These are phyloP conservation scores for Hypoxylon lienhwacheense DNA, from an alignment of 495 filamentous ascomycete species.

Conservation along the genomic window DNA sequence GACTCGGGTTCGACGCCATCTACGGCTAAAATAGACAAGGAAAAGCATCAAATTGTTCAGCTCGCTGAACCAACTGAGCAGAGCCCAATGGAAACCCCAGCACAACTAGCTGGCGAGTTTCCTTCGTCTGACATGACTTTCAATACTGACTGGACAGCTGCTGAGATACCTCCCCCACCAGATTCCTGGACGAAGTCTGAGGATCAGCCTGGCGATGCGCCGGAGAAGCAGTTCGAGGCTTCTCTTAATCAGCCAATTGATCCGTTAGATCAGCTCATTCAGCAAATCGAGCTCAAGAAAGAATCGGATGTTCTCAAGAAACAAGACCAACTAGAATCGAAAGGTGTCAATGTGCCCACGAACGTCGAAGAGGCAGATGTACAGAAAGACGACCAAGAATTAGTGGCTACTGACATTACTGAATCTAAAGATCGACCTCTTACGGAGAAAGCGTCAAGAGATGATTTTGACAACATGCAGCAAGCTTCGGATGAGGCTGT, in stretches of 20 bases:
- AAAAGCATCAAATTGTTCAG: conserved; percentile 36
- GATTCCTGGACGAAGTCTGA: conserved; percentile 7
- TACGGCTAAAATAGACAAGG: conserved; percentile 36
- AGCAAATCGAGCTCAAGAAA: conserved; percentile 7
- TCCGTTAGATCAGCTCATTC: conserved; percentile 12
- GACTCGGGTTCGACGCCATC: conserved; percentile 5
- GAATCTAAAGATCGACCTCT: conserved; percentile 1
- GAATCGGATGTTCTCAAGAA: neutral
- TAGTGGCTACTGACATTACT: neutral
- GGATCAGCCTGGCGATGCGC: conserved; percentile 1
- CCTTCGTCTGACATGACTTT: conserved; percentile 10
- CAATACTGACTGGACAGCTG: conserved; percentile 11
- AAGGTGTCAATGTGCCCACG: neutral
- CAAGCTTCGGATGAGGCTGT: neutral
- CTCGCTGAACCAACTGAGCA: conserved; percentile 28
- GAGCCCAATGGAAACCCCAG: conserved; percentile 14
- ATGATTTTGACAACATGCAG: neutral
- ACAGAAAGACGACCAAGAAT: neutral
- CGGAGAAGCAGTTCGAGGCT: neutral
- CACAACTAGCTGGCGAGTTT: conserved; percentile 3
- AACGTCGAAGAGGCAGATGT: neutral
- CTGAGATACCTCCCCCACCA: conserved; percentile 10
- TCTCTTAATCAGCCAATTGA: conserved; percentile 5
- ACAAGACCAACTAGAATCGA: neutral
- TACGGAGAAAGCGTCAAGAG: neutral